These are phyloP conservation scores for Pseudopithomyces chartarum DNA, from an alignment of 2,329 filamentous ascomycete genomes.

Conservation along the genomic window DNA sequence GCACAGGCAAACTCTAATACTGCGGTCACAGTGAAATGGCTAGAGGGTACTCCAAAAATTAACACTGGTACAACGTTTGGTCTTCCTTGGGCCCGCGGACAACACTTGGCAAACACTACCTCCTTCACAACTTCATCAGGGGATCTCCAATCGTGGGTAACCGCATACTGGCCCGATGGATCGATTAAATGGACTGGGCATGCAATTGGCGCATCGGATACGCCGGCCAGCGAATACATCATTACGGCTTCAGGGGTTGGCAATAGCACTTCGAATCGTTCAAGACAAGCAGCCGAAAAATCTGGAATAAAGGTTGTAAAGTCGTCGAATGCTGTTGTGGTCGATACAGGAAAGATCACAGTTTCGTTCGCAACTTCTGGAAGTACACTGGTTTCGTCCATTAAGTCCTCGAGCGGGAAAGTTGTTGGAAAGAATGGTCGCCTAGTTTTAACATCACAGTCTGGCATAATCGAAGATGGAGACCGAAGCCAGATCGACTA, in stretches of 20 bases:
- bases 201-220: slow-evolving; percentile 54
- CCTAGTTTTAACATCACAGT: slow-evolving; percentile 60
- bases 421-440: slow-evolving; percentile 43
- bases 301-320: slow-evolving; percentile 32
- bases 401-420: slow-evolving; percentile 46
- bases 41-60: slow-evolving; percentile 30
- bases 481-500: slow-evolving; percentile 46
- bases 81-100: slow-evolving; percentile 46
- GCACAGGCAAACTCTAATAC: not conserved
- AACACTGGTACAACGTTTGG: slow-evolving; percentile 46
- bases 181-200: slow-evolving; percentile 68
- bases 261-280: slow-evolving; percentile 16
- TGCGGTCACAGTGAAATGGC: slow-evolving; percentile 38
- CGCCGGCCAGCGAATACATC: slow-evolving; percentile 50
- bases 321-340: slow-evolving; percentile 26
- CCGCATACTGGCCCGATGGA: slow-evolving; percentile 64
- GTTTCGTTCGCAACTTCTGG: slow-evolving; percentile 43
- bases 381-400: slow-evolving; percentile 32
- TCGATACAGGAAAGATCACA: slow-evolving; percentile 40
- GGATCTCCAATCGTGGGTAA: slow-evolving; percentile 60
- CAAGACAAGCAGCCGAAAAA: slow-evolving; percentile 21
- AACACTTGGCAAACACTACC: slow-evolving; percentile 44
- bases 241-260: slow-evolving; percentile 41
- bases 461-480: slow-evolving; percentile 48
- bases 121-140: slow-evolving; percentile 37